Conservation (phyloP, 2,329 filamentous ascomycete genomes). For the Calonectria pauciramosa region DNA sequence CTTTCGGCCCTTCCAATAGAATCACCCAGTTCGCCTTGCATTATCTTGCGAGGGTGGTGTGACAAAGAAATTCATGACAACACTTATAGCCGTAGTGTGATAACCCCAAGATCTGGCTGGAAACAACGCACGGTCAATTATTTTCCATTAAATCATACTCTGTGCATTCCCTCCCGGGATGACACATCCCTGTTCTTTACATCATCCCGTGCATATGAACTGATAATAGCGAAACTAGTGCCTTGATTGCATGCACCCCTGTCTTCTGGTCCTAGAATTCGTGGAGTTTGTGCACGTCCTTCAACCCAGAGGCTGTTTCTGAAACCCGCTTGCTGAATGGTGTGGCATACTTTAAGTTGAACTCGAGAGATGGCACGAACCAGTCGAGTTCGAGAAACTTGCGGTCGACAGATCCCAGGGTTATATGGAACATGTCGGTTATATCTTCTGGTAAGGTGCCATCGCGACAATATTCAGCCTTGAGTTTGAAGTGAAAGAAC, state of each 20-base stretch:
- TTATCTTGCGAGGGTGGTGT: background rate
- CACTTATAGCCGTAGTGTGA: background rate
- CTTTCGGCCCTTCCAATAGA: background rate
- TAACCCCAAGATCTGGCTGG: background rate
- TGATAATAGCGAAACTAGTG: background rate
- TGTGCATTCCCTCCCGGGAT: background rate
- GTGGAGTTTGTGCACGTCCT: constrained; percentile 22
- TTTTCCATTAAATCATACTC: background rate
- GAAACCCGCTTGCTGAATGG: constrained; percentile 38
- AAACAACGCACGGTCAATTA: background rate
- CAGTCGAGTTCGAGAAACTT: constrained; percentile 38
- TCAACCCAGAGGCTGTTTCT: constrained; percentile 32
- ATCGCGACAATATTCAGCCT: constrained; percentile 26
- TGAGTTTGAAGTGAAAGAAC: constrained; percentile 36
- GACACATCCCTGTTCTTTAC: background rate
- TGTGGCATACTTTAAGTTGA: constrained; percentile 35
- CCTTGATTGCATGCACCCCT: background rate
- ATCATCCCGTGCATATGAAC: background rate
- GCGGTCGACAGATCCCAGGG: constrained; percentile 38
- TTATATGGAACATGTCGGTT: constrained; percentile 37
- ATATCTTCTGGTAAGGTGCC: constrained; percentile 34
- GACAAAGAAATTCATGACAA: background rate
- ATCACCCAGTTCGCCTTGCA: background rate
- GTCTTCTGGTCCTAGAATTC: background rate
- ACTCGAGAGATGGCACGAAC: constrained; percentile 32